Percentiles rank a stretch among this genome's conserved stretches.
These are phyloP conservation scores for Fusarium vanettenii DNA, from an alignment of 2,329 filamentous ascomycete species.

Conservation along the genomic window DNA sequence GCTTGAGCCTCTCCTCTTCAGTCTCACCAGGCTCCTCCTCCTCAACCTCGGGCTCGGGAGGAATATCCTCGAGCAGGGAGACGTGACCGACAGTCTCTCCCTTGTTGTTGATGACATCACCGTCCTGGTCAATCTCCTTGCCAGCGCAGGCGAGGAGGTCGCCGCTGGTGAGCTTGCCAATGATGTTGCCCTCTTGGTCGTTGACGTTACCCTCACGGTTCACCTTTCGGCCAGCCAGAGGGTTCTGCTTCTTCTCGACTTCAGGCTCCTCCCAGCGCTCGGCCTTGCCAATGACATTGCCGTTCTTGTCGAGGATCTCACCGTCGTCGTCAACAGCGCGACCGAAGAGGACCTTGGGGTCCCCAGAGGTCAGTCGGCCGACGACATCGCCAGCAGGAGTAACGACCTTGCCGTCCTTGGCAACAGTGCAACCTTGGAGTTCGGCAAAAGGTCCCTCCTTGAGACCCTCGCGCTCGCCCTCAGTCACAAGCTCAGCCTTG, in stretches of 20 bases:
- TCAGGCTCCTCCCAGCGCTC: slow-evolving; percentile 70
- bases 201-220: slow-evolving; percentile 70
- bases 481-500: slow-evolving; percentile 74
- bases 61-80: slow-evolving; percentile 72
- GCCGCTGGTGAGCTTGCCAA: slow-evolving; percentile 77
- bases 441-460: slow-evolving; percentile 78
- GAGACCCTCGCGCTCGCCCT: slow-evolving; percentile 71
- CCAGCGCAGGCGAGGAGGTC: slow-evolving; percentile 72
- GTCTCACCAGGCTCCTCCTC: slow-evolving; percentile 66
- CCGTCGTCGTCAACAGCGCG: slow-evolving; percentile 84
- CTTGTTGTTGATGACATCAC: slow-evolving; percentile 77
- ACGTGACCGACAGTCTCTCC: slow-evolving; percentile 75
- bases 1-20: slow-evolving; percentile 25
- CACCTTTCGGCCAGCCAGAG: slow-evolving; percentile 65
- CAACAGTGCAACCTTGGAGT: slow-evolving; percentile 71
- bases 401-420: slow-evolving; percentile 76
- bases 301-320: slow-evolving; percentile 82
- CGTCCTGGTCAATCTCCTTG: slow-evolving; percentile 77
- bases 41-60: slow-evolving; percentile 64
- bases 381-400: slow-evolving; percentile 77
- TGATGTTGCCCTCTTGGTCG: slow-evolving; percentile 68
- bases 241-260: slow-evolving; percentile 63
- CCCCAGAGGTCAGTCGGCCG: slow-evolving; percentile 76
- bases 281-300: slow-evolving; percentile 67
- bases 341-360: slow-evolving; percentile 78